These are phyloP conservation scores for Colletotrichum limetticola DNA, from an alignment of 2,329 filamentous ascomycete genomes.

Conservation along the genomic window DNA sequence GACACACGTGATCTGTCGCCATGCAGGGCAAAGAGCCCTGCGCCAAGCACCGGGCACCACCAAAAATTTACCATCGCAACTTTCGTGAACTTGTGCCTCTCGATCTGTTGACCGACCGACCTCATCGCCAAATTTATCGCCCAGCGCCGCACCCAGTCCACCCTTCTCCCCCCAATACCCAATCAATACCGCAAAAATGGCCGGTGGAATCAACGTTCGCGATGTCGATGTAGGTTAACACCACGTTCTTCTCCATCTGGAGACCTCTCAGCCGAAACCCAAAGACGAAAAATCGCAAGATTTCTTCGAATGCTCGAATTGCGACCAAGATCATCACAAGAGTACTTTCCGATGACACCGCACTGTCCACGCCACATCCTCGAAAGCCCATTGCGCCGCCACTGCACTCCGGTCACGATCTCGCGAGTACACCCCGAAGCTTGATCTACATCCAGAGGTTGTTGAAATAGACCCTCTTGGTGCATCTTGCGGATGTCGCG, in stretches of 20 bases:
- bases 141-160: constrained; percentile 42
- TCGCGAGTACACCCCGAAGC: neutral
- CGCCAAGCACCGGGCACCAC: constrained; percentile 11
- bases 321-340: neutral
- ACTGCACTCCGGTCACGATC: neutral
- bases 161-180: constrained; percentile 40
- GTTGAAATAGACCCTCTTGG: constrained; percentile 36
- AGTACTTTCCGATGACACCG: constrained; percentile 24
- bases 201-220: constrained; percentile 82
- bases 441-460: constrained; percentile 31
- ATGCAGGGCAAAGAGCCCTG: constrained; percentile 28
- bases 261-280: constrained; percentile 7
- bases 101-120: constrained; percentile 28
- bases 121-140: constrained; percentile 40
- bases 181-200: constrained; percentile 75
- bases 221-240: constrained; percentile 80
- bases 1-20: neutral
- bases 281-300: neutral
- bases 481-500: constrained; percentile 15
- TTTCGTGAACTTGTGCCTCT: neutral
- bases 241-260: constrained; percentile 34
- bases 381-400: neutral
- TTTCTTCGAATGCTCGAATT: constrained; percentile 14
- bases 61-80: constrained; percentile 42
- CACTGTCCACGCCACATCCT: neutral